These are phyloP conservation scores for Cryptococcus jaspeensis DNA, from an alignment of 1,284 basidiomycete species.

Conservation along the genomic window DNA sequence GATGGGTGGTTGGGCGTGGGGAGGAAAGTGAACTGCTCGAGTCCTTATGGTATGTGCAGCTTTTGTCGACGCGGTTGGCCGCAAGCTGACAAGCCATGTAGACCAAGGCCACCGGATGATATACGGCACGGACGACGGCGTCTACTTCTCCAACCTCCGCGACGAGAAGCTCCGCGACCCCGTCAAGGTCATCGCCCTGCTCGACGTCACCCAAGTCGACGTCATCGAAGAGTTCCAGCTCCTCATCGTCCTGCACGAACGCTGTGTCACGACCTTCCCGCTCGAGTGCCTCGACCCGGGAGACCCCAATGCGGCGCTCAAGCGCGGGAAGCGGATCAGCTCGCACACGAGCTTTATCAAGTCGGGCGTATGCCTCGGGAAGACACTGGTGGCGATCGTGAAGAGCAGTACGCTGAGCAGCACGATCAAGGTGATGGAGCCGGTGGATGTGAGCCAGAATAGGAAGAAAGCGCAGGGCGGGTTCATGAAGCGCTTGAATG, in stretches of 20 bases:
- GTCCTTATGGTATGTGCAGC: constrained; percentile 76
- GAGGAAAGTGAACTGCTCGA: constrained; percentile 89
- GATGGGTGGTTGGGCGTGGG: constrained; percentile 82
- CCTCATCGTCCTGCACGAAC: constrained; percentile 92
- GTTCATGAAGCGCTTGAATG: constrained; percentile 86
- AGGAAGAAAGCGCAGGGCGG: constrained; percentile 77
- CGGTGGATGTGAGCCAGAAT: constrained; percentile 84
- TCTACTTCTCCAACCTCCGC: constrained; percentile 86
- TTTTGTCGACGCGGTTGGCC: neutral
- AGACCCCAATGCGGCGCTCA: constrained; percentile 86
- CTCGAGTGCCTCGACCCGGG: constrained; percentile 86
- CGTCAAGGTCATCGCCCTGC: constrained; percentile 81
- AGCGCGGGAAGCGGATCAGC: constrained; percentile 91
- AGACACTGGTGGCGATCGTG: constrained; percentile 95
- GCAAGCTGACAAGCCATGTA: constrained; percentile 40
- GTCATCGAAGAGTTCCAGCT: constrained; percentile 96
- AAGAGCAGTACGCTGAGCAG: constrained; percentile 92
- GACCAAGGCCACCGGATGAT: constrained; percentile 83
- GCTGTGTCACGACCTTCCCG: constrained; percentile 94
- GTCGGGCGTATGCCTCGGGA: constrained; percentile 86
- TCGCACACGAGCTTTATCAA: constrained; percentile 99
- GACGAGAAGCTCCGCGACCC: constrained; percentile 73
- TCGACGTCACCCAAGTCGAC: constrained; percentile 92
- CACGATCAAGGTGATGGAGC: constrained; percentile 97
- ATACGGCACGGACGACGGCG: constrained; percentile 95